Evolutionary conservation across 306 rosid species (phyloP), one percentile per base, ranked within the genome.

Genomic region (Astragalus membranaceus): DNA sequence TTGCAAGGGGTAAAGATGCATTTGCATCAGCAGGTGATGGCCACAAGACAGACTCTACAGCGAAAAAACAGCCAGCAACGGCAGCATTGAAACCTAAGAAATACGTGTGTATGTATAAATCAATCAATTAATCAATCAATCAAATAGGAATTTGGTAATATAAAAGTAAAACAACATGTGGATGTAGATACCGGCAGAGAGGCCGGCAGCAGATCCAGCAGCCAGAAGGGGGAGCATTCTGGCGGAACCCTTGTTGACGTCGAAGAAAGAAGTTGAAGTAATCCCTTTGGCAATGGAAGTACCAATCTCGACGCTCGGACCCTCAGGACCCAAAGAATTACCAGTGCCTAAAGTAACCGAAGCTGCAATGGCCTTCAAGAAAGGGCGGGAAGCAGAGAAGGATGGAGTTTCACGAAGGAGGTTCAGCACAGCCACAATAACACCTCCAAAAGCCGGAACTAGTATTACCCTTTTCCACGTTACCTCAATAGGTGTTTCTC

Each of bases 171-270:
- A 20, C 23, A 20, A 20, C 23, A 51, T 29, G 15, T 47, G 51
- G 73, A 37, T 46, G 32, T 35, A 50, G 44, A 49, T 61, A 88
- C 96, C 97, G 9, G 97, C 88, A 61, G 98, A 78, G 70, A 94
- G 82, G 44, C 98, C 98, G 43, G 97, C 97, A n/a, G 98, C 97
- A 64, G 98, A 88, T 74, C 97, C 97, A 32, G 97, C 89, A 7
- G 96, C 97, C 5, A 85, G 65, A 81, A 87, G 85, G 44, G 98
- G 85, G 16, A 88, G 86, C 79, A 75, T 84, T 72, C 70, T 74
- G 53, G 75, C 46, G 5, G 87, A 70, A 63, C 69, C 72, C 53
- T 20, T 20, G 23, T 44, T 85, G 48, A 37, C 42, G 6, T 84
- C 80, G 60, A 81, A 67, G 73, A 88, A 55, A 78, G 83, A 67